Percentiles rank a stretch among this genome's conserved stretches.
Conservation (phyloP, 345 rosid genomes). For the Eucalyptus microcorys region DNA sequence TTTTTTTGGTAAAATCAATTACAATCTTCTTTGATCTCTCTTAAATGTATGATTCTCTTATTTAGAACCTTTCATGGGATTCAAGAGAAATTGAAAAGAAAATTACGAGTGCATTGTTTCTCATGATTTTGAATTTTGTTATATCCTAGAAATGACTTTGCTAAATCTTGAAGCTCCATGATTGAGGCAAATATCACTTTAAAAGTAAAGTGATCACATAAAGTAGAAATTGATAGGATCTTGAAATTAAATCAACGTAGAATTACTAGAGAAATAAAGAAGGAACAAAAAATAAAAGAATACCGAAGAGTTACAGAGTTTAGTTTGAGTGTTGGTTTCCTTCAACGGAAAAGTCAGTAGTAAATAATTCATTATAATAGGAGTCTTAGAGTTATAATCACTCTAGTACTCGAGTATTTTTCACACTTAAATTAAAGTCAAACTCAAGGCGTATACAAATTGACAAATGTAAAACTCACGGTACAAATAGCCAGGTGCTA, state of each 20-base stretch:
- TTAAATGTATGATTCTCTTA: neutral
- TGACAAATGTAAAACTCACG: neutral
- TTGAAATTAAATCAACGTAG: neutral
- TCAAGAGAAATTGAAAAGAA: neutral
- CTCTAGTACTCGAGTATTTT: neutral
- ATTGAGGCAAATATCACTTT: neutral
- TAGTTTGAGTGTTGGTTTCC: neutral
- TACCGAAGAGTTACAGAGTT: neutral
- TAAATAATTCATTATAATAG: neutral
- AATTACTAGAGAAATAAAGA: neutral
- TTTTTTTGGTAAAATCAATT: no score
- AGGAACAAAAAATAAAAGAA: neutral
- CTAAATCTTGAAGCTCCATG: neutral
- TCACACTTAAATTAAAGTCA: neutral
- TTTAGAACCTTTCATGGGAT: neutral
- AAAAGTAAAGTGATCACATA: neutral
- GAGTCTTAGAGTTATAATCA: neutral
- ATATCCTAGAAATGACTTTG: neutral
- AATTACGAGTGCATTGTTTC: neutral
- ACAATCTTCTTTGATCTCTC: neutral
- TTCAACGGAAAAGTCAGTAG: rapidly evolving
- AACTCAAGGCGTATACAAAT: neutral
- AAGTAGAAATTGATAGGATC: neutral
- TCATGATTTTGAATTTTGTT: neutral
- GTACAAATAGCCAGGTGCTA: neutral